A percentile compares a stretch with the other conserved stretches of the same genome.
Conservation (phyloP, 169 alveolate genomes). For the Cryptosporidium ryanae region DNA sequence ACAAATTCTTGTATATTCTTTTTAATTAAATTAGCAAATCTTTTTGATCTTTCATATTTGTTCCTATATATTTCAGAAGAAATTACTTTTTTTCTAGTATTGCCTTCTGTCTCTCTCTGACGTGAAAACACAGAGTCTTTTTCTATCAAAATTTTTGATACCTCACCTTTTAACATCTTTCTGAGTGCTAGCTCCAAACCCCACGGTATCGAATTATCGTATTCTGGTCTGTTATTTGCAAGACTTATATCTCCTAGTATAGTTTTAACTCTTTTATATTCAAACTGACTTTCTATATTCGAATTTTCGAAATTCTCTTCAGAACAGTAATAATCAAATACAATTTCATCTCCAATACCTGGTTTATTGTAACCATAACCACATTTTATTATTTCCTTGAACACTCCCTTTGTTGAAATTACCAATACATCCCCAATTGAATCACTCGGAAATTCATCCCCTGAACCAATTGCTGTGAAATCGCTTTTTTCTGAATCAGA, state of each 20-base stretch:
- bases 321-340: not conserved
- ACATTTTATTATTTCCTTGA: slow-evolving; percentile 47
- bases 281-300: not conserved
- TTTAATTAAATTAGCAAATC: slow-evolving; percentile 8
- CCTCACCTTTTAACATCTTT: slow-evolving; percentile 54
- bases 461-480: slow-evolving; percentile 48
- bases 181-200: slow-evolving; percentile 65
- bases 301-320: not conserved
- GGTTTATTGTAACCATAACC: slow-evolving; percentile 65
- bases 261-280: not conserved
- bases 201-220: slow-evolving; percentile 35
- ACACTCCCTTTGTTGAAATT: slow-evolving; percentile 35
- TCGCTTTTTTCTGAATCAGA: slow-evolving; percentile 43
- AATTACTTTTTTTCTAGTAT: not conserved
- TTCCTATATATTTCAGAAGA: slow-evolving; percentile 6
- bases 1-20: slow-evolving; percentile 16
- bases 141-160: slow-evolving; percentile 12
- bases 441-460: slow-evolving; percentile 54
- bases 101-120: slow-evolving; percentile 13
- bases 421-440: slow-evolving; percentile 42
- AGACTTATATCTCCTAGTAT: slow-evolving; percentile 17
- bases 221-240: not conserved
- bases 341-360: slow-evolving; percentile 60
- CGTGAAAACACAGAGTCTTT: slow-evolving; percentile 26
- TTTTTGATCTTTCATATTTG: slow-evolving; percentile 27